These are phyloP conservation scores for Bruguiera sexangula DNA, from an alignment of 345 rosid genomes.

Conservation along the genomic window DNA sequence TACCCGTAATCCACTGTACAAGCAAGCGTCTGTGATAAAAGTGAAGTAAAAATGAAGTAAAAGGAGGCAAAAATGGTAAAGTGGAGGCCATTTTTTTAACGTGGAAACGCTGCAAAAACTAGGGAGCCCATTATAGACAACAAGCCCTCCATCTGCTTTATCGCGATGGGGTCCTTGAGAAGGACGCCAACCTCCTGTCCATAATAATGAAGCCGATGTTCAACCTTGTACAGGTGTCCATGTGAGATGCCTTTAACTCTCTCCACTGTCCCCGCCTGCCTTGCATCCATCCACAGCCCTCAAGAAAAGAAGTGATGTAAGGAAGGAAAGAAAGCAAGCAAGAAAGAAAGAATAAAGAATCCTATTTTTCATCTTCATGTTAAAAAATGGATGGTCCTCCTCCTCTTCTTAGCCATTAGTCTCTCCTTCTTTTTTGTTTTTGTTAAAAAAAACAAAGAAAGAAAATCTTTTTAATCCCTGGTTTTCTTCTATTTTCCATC, in stretches of 20 bases:
- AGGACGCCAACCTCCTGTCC: conserved; percentile 6
- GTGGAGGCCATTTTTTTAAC: not conserved
- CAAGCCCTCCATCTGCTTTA: not conserved
- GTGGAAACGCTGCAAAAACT: not conserved
- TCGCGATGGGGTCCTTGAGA: conserved; percentile 8
- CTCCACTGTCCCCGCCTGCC: not conserved
- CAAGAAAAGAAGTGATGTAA: not conserved
- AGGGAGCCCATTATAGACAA: too few relatives aligned
- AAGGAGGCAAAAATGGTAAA: too few relatives aligned
- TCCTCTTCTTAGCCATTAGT: conserved; percentile 1
- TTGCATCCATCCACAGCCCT: conserved; percentile 8
- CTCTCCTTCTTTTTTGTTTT: too few relatives aligned
- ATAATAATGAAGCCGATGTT: conserved; percentile 9
- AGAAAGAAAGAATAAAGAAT: not conserved
- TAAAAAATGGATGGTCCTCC: not conserved
- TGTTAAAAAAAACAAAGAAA: too few relatives aligned
- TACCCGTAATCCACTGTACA: too few relatives aligned
- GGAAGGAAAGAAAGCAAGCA: too few relatives aligned
- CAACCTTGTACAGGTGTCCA: conserved; percentile 20
- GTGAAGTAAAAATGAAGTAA: too few relatives aligned
- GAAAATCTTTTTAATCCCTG: not conserved
- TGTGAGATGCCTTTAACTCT: conserved; percentile 19
- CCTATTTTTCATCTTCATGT: not conserved
- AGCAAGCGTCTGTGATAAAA: too few relatives aligned
- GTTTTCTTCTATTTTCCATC: not conserved